Conservation (phyloP, 805 yeast genomes). For the Schwanniomyces pseudopolymorphus region DNA sequence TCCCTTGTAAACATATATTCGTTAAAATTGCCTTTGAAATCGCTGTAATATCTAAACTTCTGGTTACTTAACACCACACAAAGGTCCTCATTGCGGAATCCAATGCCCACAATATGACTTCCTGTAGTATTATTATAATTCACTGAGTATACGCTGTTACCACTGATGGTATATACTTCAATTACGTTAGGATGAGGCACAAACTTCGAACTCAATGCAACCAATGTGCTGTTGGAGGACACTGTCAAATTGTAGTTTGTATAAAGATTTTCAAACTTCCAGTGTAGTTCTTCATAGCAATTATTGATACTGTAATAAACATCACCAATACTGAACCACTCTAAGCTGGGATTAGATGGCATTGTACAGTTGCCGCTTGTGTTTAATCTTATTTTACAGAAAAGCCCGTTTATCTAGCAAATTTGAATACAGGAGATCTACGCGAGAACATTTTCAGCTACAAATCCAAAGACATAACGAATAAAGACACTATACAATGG, state of each 20-base stretch:
- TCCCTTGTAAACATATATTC: conserved; percentile 39
- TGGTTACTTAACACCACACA: conserved; percentile 56
- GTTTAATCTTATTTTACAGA: not conserved
- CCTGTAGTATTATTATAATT: conserved; percentile 43
- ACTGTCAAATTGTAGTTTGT: conserved; percentile 45
- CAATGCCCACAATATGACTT: conserved; percentile 54
- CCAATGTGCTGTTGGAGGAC: conserved; percentile 53
- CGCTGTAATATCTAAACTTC: conserved; percentile 56
- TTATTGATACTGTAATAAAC: conserved; percentile 64
- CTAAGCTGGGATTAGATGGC: conserved; percentile 43
- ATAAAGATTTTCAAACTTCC: conserved; percentile 44
- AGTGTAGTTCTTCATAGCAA: conserved; percentile 51
- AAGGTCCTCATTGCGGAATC: conserved; percentile 53
- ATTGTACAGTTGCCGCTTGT: conserved; percentile 7
- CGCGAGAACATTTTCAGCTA: not conserved
- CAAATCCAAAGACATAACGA: too few species aligned
- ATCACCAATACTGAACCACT: conserved; percentile 79
- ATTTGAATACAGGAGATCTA: not conserved
- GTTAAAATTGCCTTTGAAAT: conserved; percentile 65
- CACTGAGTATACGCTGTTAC: conserved; percentile 33
- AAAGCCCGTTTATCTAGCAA: not conserved
- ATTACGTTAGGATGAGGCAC: conserved; percentile 36
- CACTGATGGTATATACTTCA: conserved; percentile 36
- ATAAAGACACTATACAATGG: not conserved
- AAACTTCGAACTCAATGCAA: conserved; percentile 48